phyloP scores from a whole-genome alignment of 495 filamentous ascomycete genomes.

The Podospora bellae-mahoneyi region DNA sequence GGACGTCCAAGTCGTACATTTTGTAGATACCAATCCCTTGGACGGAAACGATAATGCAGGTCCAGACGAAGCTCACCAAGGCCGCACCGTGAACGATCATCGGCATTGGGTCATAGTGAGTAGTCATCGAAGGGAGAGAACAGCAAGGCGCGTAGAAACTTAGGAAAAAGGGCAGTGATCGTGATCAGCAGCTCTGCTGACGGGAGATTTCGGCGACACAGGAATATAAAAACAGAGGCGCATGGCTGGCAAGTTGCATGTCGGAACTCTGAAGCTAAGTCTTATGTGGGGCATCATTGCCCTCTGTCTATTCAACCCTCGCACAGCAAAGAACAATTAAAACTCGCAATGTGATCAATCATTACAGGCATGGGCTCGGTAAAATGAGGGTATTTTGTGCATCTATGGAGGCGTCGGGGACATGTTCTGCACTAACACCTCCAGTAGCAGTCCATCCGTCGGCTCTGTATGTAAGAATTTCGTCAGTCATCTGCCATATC shows the following conservation, averaged over 20 bases:
- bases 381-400: neutral
- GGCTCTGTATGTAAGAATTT: no score
- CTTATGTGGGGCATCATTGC: constrained; percentile 17
- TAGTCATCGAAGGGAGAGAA: constrained; percentile 1
- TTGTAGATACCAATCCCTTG: constrained; percentile 50
- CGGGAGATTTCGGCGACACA: constrained; percentile 14
- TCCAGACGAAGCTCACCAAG: constrained; percentile 49
- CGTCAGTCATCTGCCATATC: no score
- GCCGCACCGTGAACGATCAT: constrained; percentile 40
- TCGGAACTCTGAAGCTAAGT: neutral
- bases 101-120: constrained; percentile 37
- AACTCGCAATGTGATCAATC: neutral
- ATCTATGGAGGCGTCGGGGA: neutral
- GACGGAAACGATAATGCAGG: constrained; percentile 45
- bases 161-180: neutral
- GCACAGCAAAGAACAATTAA: neutral
- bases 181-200: neutral
- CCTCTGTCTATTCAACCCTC: neutral
- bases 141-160: constrained; percentile 8
- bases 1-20: constrained; percentile 37
- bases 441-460: no score
- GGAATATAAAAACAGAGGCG: constrained; percentile 1
- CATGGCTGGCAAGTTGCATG: constrained; percentile 3
- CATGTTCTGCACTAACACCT: neutral
- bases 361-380: constrained; percentile 8